Evolutionary conservation across 371 early-diverging fungal genomes (phyloP).

Genomic region (Entomophthora muscae): DNA sequence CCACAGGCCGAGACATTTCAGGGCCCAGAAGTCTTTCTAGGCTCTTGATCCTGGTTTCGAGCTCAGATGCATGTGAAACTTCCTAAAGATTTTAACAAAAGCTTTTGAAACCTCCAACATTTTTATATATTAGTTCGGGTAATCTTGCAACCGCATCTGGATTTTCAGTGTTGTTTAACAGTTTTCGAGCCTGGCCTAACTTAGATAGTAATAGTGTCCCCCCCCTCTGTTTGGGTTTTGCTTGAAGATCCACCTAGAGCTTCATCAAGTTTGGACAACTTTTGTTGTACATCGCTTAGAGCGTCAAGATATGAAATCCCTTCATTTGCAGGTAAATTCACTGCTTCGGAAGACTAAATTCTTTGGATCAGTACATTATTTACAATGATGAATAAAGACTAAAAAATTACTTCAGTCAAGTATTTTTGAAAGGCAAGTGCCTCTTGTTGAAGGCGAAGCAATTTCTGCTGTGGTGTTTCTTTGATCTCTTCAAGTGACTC

Average conservation of each 20-base stretch:
- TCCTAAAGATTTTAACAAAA: neutral
- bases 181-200: neutral
- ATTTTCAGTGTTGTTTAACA: neutral
- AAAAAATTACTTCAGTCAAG: neutral
- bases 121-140: slow-evolving; percentile 3
- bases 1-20: neutral
- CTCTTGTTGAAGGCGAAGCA: neutral
- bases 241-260: neutral
- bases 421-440: neutral
- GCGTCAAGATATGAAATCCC: neutral
- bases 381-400: neutral
- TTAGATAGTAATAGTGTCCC: neutral
- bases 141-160: neutral
- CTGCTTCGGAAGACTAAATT: neutral
- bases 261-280: neutral
- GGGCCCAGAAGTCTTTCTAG: neutral
- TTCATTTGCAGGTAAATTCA: neutral
- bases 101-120: neutral
- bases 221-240: neutral
- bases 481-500: neutral
- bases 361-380: neutral
- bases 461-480: slow-evolving; percentile 4
- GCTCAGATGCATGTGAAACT: neutral
- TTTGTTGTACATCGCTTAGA: neutral
- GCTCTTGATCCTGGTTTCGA: neutral